Conservation (phyloP, 2,329 filamentous ascomycete genomes). For the Drechslerella coelobrocha region DNA sequence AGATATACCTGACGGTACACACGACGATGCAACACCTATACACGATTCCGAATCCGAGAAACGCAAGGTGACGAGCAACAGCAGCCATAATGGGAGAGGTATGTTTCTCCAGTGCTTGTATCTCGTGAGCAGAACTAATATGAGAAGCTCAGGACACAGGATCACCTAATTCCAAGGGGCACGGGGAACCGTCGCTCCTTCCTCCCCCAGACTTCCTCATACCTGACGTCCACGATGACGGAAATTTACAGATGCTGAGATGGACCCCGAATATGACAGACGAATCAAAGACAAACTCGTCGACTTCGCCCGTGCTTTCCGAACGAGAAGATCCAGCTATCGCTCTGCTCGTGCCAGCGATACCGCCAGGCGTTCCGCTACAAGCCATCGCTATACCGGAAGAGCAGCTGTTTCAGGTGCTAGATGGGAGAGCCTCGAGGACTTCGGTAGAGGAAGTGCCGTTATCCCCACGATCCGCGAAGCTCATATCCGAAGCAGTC, state of each 20-base stretch:
- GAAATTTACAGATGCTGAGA: conserved; percentile 7
- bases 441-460: conserved; percentile 6
- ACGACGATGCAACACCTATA: conserved; percentile 13
- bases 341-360: conserved; percentile 20
- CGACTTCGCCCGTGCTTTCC: conserved; percentile 34
- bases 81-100: conserved; percentile 30
- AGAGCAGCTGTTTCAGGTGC: conserved; percentile 15
- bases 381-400: conserved; percentile 43
- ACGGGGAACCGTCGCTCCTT: conserved; percentile 30
- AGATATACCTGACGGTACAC: not conserved
- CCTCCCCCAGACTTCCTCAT: conserved; percentile 48
- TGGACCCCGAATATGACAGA: conserved; percentile 20
- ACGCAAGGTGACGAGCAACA: conserved; percentile 11
- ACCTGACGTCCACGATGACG: conserved; percentile 20
- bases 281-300: conserved; percentile 22
- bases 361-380: conserved; percentile 31
- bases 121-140: conserved; percentile 8
- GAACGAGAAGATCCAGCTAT: conserved; percentile 19
- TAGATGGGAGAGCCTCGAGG: conserved; percentile 11
- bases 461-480: conserved; percentile 10
- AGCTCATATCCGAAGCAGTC: conserved; percentile 12
- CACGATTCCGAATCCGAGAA: conserved; percentile 5
- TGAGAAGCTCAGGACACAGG: conserved; percentile 34
- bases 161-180: conserved; percentile 23
- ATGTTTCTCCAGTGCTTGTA: not conserved